Evolutionary conservation across 2,329 filamentous ascomycete genomes (phyloP).

Genomic region (Epichloe aotearoae): DNA sequence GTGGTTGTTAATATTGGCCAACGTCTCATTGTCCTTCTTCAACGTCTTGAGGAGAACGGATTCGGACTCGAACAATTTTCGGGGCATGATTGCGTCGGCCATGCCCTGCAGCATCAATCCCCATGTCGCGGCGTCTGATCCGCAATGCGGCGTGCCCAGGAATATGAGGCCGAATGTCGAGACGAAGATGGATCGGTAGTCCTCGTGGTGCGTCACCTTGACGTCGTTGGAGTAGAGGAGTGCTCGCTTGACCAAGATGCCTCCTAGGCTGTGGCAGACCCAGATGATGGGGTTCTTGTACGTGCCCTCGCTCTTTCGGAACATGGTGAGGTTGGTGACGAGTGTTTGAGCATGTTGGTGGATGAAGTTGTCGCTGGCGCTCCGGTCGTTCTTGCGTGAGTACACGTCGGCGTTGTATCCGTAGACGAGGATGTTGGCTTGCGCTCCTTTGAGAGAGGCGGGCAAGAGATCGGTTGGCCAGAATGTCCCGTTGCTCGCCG

Average conservation of each 20-base stretch:
- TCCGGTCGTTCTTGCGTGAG: slow-evolving; percentile 33
- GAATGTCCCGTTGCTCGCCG: slow-evolving; percentile 41
- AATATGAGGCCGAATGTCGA: slow-evolving; percentile 68
- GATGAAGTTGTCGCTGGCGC: slow-evolving; percentile 52
- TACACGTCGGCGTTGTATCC: slow-evolving; percentile 61
- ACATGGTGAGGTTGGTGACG: slow-evolving; percentile 47
- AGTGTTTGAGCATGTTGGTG: slow-evolving; percentile 60
- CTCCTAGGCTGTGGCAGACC: slow-evolving; percentile 62
- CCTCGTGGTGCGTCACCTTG: slow-evolving; percentile 43
- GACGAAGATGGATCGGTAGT: slow-evolving; percentile 55
- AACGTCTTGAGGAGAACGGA: slow-evolving; percentile 55
- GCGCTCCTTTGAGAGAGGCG: slow-evolving; percentile 37
- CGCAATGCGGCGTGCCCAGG: slow-evolving; percentile 62
- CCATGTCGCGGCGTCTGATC: slow-evolving; percentile 56
- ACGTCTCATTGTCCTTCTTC: slow-evolving; percentile 59
- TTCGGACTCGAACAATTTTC: slow-evolving; percentile 53
- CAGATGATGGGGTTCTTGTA: slow-evolving; percentile 58
- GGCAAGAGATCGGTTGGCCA: slow-evolving; percentile 61
- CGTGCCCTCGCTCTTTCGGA: slow-evolving; percentile 45
- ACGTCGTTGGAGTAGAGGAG: slow-evolving; percentile 54
- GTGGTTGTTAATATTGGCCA: slow-evolving; percentile 60
- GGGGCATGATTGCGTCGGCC: slow-evolving; percentile 50
- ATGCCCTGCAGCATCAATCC: slow-evolving; percentile 54
- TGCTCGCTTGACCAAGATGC: slow-evolving; percentile 57
- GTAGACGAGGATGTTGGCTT: slow-evolving; percentile 55